Conservation (phyloP, 2,329 filamentous ascomycete species). For the Stromatinia cepivora region DNA sequence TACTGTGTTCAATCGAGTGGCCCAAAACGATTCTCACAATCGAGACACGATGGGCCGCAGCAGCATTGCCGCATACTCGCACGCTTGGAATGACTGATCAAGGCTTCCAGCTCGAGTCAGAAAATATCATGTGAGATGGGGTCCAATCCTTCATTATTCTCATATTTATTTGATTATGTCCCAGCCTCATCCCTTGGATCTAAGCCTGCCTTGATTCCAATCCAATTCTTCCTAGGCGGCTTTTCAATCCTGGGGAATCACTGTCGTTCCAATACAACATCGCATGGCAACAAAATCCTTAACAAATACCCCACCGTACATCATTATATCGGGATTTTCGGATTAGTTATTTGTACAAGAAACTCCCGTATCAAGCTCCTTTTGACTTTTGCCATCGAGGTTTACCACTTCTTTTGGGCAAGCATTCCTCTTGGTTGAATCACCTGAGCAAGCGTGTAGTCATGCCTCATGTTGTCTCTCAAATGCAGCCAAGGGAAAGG, state of each 20-base stretch:
- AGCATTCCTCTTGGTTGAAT: not conserved
- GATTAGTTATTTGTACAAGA: slow-evolving; percentile 6
- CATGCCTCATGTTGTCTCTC: slow-evolving; percentile 22
- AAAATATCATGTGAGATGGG: slow-evolving; percentile 18
- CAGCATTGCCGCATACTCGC: slow-evolving; percentile 16
- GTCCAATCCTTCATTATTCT: slow-evolving; percentile 22
- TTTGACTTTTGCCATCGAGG: not conserved
- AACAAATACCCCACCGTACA: not conserved
- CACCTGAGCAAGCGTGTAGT: not conserved
- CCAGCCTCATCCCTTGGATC: slow-evolving; percentile 10
- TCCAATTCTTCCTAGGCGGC: not conserved
- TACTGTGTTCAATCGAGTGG: slow-evolving; percentile 15
- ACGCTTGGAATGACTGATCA: not conserved
- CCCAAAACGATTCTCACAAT: slow-evolving; percentile 11
- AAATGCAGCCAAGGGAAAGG: slow-evolving; percentile 16
- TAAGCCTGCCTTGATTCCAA: slow-evolving; percentile 13
- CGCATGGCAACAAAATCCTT: not conserved
- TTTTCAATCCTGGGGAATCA: not conserved
- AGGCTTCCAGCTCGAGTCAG: slow-evolving; percentile 19
- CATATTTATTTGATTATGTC: slow-evolving; percentile 16
- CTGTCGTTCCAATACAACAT: not conserved
- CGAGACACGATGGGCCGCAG: slow-evolving; percentile 16
- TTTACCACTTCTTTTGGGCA: not conserved
- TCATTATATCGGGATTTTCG: not conserved
- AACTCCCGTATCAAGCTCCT: not conserved